These are phyloP conservation scores for Hippophae rhamnoides DNA, from an alignment of 306 rosid genomes.

Conservation along the genomic window DNA sequence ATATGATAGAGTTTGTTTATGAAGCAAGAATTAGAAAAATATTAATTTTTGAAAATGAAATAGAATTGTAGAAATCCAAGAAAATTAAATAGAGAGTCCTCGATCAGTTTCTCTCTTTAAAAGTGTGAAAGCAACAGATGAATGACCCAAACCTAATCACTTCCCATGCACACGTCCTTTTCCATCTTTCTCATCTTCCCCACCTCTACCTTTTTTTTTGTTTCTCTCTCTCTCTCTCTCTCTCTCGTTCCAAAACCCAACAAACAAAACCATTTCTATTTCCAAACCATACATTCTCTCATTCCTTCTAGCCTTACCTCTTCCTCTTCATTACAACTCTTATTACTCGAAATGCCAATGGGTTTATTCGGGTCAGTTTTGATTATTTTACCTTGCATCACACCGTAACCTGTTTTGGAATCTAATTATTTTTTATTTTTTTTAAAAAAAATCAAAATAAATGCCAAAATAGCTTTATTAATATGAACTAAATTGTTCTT, in stretches of 20 bases:
- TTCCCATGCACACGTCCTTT: slow-evolving; percentile 96
- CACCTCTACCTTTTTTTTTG: slow-evolving; percentile 42
- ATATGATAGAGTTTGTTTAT: slow-evolving; percentile 14
- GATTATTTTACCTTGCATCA: too few relatives aligned
- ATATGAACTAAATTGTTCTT: too few relatives aligned
- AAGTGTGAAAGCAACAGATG: slow-evolving; percentile 77
- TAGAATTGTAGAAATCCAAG: slow-evolving; percentile 79
- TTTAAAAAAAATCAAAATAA: too few relatives aligned
- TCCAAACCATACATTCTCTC: too few relatives aligned
- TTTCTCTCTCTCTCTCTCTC: slow-evolving; percentile 1
- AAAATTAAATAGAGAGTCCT: slow-evolving; percentile 17
- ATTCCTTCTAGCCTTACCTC: too few relatives aligned
- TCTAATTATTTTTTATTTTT: too few relatives aligned
- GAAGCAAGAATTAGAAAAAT: background rate
- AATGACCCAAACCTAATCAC: slow-evolving; percentile 66
- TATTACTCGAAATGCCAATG: too few relatives aligned
- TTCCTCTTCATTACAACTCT: too few relatives aligned
- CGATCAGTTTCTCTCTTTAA: slow-evolving; percentile 17
- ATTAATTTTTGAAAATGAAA: slow-evolving; percentile 6
- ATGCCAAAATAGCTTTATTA: too few relatives aligned
- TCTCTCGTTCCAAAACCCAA: slow-evolving; percentile 16
- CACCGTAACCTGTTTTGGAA: too few relatives aligned
- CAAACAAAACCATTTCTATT: too few relatives aligned
- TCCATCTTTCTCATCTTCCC: slow-evolving; percentile 46
- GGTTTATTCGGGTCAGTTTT: too few relatives aligned